phyloP scores from a whole-genome alignment of 2,329 filamentous ascomycete genomes.

The Phyllosticta capitalensis region DNA sequence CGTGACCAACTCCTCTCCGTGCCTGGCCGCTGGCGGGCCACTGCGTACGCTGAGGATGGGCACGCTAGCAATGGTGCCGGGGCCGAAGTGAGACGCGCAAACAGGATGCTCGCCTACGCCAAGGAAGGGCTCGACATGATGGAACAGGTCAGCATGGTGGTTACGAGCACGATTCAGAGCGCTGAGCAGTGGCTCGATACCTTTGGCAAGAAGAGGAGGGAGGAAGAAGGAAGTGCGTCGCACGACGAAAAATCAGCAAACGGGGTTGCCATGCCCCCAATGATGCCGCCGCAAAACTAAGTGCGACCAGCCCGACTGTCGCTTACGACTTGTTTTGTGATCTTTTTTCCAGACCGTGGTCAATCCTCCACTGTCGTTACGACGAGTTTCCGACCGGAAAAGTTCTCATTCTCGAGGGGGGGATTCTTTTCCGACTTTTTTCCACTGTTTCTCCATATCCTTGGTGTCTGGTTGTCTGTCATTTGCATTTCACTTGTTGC shows the following conservation, averaged over 20 bases:
- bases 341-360: not conserved
- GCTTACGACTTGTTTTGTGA: not conserved
- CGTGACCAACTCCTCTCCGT: conserved; percentile 74
- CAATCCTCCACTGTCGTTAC: not conserved
- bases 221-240: not conserved
- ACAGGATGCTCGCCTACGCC: conserved; percentile 74
- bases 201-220: conserved; percentile 43
- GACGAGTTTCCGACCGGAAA: not conserved
- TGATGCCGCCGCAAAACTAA: not conserved
- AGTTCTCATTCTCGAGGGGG: not conserved
- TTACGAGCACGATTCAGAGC: conserved; percentile 81
- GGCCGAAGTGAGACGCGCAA: conserved; percentile 50
- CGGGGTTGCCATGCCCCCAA: not conserved
- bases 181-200: conserved; percentile 87
- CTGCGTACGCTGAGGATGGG: conserved; percentile 17
- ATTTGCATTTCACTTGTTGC: not conserved
- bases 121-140: conserved; percentile 93
- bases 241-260: conserved; percentile 2
- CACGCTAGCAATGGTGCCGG: conserved; percentile 11
- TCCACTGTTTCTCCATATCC: not conserved
- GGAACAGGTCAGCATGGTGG: conserved; percentile 75
- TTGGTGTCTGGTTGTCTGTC: not conserved
- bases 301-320: not conserved
- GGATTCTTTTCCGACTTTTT: not conserved
- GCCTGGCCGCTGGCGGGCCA: conserved; percentile 67